These are phyloP conservation scores for Leptographium radiaticola DNA, from an alignment of 2,329 filamentous ascomycete genomes.

Conservation along the genomic window DNA sequence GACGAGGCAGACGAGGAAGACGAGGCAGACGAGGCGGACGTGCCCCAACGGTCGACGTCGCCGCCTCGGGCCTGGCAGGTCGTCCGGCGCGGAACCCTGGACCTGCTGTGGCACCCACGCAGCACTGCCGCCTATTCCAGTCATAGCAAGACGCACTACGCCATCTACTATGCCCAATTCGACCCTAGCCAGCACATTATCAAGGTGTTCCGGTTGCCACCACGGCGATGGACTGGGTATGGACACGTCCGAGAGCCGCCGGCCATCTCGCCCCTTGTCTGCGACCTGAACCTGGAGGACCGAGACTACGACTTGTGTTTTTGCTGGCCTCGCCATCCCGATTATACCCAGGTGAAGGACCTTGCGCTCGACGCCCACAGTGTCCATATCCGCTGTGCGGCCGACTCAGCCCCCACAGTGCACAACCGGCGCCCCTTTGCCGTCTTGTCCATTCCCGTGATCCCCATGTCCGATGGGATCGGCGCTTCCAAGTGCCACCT, in stretches of 20 bases:
- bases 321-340: too few species aligned
- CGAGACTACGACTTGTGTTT: slow-evolving; percentile 20
- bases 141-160: background rate
- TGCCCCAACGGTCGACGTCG: too few species aligned
- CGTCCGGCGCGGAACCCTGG: background rate
- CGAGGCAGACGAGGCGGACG: too few species aligned
- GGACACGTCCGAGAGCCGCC: too few species aligned
- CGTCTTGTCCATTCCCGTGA: slow-evolving; percentile 39
- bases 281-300: slow-evolving; percentile 3
- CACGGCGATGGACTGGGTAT: background rate
- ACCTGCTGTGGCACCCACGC: background rate
- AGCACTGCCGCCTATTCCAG: background rate
- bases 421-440: too few species aligned
- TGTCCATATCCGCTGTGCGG: slow-evolving; percentile 29
- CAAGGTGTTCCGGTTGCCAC: background rate
- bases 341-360: slow-evolving; percentile 26
- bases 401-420: too few species aligned
- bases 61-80: background rate
- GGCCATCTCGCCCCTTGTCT: slow-evolving; percentile 1
- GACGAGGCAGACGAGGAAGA: too few species aligned
- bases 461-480: slow-evolving; percentile 5
- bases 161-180: background rate
- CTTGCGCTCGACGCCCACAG: slow-evolving; percentile 36
- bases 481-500: background rate
- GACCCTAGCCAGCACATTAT: too few species aligned